Percentiles rank a stretch among this genome's conserved stretches.
These are phyloP conservation scores for Solanum rostratum DNA, from an alignment of 257 asterid species.

Conservation along the genomic window DNA sequence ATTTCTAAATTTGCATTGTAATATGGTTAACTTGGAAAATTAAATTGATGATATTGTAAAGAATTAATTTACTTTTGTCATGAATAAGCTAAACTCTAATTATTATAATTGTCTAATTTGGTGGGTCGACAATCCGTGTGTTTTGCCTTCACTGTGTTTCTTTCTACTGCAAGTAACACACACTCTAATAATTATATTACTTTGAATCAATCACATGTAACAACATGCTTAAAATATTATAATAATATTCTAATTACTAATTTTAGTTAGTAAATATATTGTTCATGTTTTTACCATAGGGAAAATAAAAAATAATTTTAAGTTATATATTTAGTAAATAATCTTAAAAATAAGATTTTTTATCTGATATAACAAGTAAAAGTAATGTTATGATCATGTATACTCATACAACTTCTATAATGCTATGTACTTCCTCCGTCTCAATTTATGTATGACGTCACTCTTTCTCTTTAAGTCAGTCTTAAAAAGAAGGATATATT, in stretches of 20 bases:
- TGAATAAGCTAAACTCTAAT: neutral
- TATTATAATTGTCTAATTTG: slow-evolving; percentile 24
- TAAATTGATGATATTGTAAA: neutral
- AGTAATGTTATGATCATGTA: no score
- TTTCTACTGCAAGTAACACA: slow-evolving; percentile 18
- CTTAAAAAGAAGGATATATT: no score
- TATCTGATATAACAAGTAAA: no score
- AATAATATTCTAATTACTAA: neutral
- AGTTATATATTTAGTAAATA: no score
- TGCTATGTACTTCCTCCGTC: no score
- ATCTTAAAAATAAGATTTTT: no score
- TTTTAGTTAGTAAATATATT: neutral
- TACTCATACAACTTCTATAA: no score
- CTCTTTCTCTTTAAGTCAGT: no score
- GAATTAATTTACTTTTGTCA: neutral
- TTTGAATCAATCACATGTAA: slow-evolving; percentile 43
- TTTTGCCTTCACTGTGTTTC: slow-evolving; percentile 50
- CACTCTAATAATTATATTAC: slow-evolving; percentile 27
- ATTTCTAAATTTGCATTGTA: neutral
- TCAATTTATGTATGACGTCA: no score
- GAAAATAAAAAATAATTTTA: neutral
- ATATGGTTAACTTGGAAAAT: neutral
- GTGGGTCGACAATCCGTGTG: slow-evolving; percentile 74
- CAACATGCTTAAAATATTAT: slow-evolving; percentile 11
- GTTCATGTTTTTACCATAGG: neutral